phyloP scores from a whole-genome alignment of 2,329 filamentous ascomycete genomes.

The Bipolaris bicolor region DNA sequence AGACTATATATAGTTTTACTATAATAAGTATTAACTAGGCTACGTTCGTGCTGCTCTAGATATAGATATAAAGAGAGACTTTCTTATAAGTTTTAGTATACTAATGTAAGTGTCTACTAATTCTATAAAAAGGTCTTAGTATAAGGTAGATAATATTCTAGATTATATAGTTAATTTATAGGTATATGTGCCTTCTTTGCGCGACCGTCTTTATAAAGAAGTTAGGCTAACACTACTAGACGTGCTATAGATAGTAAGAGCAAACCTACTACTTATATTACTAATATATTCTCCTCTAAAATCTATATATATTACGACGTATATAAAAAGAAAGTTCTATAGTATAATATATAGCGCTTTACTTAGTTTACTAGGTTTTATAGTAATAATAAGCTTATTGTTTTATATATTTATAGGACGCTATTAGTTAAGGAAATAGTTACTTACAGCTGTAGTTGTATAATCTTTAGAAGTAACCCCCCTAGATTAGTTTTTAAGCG shows the following conservation, averaged over 20 bases:
- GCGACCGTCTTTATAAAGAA: constrained; percentile 3
- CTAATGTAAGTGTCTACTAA: neutral
- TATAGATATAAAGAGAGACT: neutral
- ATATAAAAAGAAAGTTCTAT: neutral
- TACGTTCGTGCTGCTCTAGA: neutral
- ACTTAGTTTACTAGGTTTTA: neutral
- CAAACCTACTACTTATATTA: neutral
- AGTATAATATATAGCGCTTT: neutral
- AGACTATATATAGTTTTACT: neutral
- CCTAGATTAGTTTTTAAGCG: neutral
- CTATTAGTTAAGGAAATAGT: neutral
- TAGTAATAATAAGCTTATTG: neutral
- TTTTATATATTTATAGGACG: neutral
- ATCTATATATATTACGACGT: neutral
- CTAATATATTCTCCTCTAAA: neutral
- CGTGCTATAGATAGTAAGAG: neutral
- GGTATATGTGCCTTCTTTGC: constrained; percentile 7
- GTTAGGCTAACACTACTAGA: constrained; percentile 1
- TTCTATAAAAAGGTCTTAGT: neutral
- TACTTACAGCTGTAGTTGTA: constrained; percentile 4
- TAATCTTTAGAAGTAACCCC: neutral
- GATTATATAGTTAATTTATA: constrained; percentile 1
- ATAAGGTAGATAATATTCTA: neutral
- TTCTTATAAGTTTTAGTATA: constrained; percentile 7
- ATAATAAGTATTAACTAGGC: constrained; percentile 1